These are phyloP conservation scores for Lyophyllum shimeji DNA, from an alignment of 768 basidiomycete genomes.

Conservation along the genomic window DNA sequence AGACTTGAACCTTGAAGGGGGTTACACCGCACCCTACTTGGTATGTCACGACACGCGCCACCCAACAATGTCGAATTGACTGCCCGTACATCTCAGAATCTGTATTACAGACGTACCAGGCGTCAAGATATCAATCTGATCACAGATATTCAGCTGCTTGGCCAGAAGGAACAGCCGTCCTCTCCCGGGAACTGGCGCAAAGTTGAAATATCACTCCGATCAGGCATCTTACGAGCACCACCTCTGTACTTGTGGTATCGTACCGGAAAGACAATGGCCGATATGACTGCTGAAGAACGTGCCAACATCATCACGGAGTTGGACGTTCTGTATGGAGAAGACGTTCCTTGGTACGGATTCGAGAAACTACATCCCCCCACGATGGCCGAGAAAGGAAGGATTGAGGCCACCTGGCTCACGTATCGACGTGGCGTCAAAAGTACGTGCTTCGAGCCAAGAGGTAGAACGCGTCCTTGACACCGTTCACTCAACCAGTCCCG, in stretches of 20 bases:
- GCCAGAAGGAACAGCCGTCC: slow-evolving; percentile 50
- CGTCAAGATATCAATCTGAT: slow-evolving; percentile 81
- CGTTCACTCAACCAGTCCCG: slow-evolving; percentile 39
- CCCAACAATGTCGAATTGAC: not conserved
- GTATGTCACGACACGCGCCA: slow-evolving; percentile 34
- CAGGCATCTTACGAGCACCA: slow-evolving; percentile 56
- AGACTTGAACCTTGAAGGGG: slow-evolving; percentile 69
- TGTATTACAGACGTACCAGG: slow-evolving; percentile 86
- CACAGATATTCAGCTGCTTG: slow-evolving; percentile 67
- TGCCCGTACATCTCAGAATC: slow-evolving; percentile 33
- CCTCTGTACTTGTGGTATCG: slow-evolving; percentile 81
- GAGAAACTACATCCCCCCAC: slow-evolving; percentile 66
- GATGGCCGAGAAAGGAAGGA: slow-evolving; percentile 38
- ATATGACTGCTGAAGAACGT: slow-evolving; percentile 60
- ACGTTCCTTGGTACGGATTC: slow-evolving; percentile 84
- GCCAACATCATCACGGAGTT: slow-evolving; percentile 81
- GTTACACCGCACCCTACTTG: slow-evolving; percentile 56
- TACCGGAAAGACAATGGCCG: slow-evolving; percentile 58
- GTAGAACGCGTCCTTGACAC: slow-evolving; percentile 1
- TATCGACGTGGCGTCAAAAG: slow-evolving; percentile 74
- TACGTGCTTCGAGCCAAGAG: slow-evolving; percentile 28
- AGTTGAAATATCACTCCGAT: slow-evolving; percentile 57
- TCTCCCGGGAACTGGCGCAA: slow-evolving; percentile 60
- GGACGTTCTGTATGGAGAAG: slow-evolving; percentile 88
- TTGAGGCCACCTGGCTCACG: slow-evolving; percentile 62